Evolutionary conservation across 345 rosid genomes (phyloP), one percentile per base, ranked within the genome.

Genomic region (Angophora floribunda): DNA sequence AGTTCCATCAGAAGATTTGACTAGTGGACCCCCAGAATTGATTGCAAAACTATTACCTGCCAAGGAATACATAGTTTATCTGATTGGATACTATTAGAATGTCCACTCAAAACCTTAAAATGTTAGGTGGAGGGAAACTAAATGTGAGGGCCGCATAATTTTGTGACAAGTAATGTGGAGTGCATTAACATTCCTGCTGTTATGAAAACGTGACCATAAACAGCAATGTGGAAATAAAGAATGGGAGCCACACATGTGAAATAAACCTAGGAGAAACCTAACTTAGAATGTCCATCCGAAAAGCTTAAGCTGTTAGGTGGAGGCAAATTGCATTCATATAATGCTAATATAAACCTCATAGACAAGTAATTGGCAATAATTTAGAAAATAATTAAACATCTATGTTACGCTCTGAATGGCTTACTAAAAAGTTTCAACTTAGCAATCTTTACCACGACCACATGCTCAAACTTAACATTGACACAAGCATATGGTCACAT

Each of bases 1-100:
- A 47, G 89, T 89, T 59, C 91, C 87, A 79, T 86, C 85, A 12
- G 91, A 91, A n/a, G 96, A 92, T 44, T 84, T 89, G 84, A 92
- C 90, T 87, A 52, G 89, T 86, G 93, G 95, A 90, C 99, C 99
- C 52, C 98, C 97, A 55, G 93, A 92, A 78, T 97, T 96, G 85
- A 95, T 90, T 4, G 93, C 90, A 85, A 97, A 95, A 47, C 90
- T 88, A 86, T 49, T 91, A 93, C 94, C 99, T 96, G 91, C 26
- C 21, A 55, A 28, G 63, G 13, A 86, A 44, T 28, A 6, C 70
- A 63, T n/a, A 63, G 16, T n/a, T 26, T 63, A 3, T 63, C 70
- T n/a, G 70, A 63, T 63, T 63, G 70, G 70, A 63, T 63, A 63
- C 32, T 63, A 63, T 63, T 28, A 3, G 5, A 28, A 63, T 28